Conservation (phyloP, 73 alveolate species). For the Effrenium voratum region DNA sequence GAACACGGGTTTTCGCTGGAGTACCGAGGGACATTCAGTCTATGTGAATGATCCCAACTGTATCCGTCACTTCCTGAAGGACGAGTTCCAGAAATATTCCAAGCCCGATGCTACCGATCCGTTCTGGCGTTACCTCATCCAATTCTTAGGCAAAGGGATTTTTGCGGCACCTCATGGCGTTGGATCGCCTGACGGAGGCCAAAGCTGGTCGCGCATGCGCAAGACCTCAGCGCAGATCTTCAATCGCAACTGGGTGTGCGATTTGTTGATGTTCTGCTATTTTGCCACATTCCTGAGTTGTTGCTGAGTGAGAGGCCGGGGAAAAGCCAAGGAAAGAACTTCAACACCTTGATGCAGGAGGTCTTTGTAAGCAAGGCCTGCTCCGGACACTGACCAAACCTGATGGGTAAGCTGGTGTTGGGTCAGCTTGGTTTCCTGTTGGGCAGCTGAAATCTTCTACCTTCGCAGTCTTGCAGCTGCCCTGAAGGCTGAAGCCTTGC, state of each 20-base stretch:
- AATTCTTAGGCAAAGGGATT: slow-evolving; percentile 47
- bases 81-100: slow-evolving; percentile 63
- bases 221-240: slow-evolving; percentile 69
- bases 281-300: neutral
- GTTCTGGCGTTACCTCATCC: slow-evolving; percentile 44
- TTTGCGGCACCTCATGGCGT: slow-evolving; percentile 46
- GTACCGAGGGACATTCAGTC: neutral
- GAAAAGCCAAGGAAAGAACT: slow-evolving; percentile 49
- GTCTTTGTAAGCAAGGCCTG: slow-evolving; percentile 60
- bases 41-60: slow-evolving; percentile 30
- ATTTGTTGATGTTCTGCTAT: neutral
- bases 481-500: too few species aligned
- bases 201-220: slow-evolving; percentile 56
- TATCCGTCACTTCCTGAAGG: slow-evolving; percentile 63
- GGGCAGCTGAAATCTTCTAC: too few species aligned
- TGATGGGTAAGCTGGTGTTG: too few species aligned
- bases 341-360: slow-evolving; percentile 67
- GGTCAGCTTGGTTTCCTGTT: too few species aligned
- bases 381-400: too few species aligned
- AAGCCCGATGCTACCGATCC: slow-evolving; percentile 43
- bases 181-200: slow-evolving; percentile 9
- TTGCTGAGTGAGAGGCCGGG: neutral
- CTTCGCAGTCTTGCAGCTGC: too few species aligned
- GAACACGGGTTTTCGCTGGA: slow-evolving; percentile 29
- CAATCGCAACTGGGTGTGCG: neutral